Percentiles rank a stretch among this genome's conserved stretches.
Evolutionary conservation across 257 asterid genomes (phyloP).

Genomic region (Ajuga chamaepitys): DNA sequence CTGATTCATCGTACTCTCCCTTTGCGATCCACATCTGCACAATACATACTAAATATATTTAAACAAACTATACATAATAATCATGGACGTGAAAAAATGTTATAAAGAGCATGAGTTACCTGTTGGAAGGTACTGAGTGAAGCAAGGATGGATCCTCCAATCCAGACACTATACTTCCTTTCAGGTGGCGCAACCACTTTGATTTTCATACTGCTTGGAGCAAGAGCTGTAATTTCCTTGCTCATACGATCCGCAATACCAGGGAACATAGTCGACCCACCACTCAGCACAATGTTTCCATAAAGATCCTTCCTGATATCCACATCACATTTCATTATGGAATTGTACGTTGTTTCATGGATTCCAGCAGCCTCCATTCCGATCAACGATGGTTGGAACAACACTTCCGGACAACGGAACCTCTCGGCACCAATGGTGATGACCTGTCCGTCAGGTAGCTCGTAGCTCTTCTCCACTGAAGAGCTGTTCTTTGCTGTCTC

Average conservation of each 20-base stretch:
- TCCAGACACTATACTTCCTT: constrained; percentile 73
- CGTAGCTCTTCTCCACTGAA: constrained; percentile 30
- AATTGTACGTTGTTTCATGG: too few relatives aligned
- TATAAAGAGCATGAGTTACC: constrained; percentile 20
- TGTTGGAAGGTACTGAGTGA: constrained; percentile 77
- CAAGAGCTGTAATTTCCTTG: constrained; percentile 63
- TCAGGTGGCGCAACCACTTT: constrained; percentile 70
- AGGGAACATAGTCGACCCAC: constrained; percentile 74
- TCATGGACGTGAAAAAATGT: neutral
- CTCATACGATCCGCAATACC: constrained; percentile 69
- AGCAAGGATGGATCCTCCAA: constrained; percentile 64
- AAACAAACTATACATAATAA: neutral
- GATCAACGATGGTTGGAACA: constrained; percentile 34
- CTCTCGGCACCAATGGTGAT: constrained; percentile 37
- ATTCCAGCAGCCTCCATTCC: constrained; percentile 45
- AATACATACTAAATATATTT: neutral
- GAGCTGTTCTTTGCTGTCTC: constrained; percentile 35
- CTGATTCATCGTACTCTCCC: constrained; percentile 51
- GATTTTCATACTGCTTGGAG: constrained; percentile 69
- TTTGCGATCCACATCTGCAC: constrained; percentile 63
- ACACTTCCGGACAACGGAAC: constrained; percentile 42
- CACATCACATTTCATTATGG: too few relatives aligned
- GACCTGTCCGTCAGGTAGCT: constrained; percentile 39
- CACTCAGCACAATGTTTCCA: constrained; percentile 62
- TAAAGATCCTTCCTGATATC: too few relatives aligned